phyloP scores from a whole-genome alignment of 2,329 filamentous ascomycete genomes.

The Beauveria rudraprayagi region DNA sequence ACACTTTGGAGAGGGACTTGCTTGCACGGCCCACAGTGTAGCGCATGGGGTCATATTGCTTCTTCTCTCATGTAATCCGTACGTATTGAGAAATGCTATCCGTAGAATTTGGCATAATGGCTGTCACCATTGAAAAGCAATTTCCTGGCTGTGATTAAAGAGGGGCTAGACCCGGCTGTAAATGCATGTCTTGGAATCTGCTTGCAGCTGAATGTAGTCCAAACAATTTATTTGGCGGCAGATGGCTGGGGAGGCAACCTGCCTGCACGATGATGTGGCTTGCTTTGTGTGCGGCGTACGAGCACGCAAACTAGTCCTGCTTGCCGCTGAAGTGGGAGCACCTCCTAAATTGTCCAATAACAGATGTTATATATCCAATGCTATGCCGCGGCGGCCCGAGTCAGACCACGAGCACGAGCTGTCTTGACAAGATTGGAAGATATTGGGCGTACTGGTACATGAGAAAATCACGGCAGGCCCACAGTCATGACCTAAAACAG shows the following conservation, averaged over 20 bases:
- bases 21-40: background rate
- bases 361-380: background rate
- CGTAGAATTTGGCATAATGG: too few species aligned
- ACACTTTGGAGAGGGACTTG: background rate
- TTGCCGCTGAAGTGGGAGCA: constrained; percentile 1
- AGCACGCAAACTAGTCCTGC: background rate
- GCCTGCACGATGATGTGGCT: background rate
- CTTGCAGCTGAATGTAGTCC: background rate
- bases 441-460: background rate
- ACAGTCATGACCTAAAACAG: background rate
- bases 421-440: background rate
- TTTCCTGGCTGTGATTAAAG: background rate
- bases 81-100: background rate
- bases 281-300: background rate
- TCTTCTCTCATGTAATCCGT: background rate
- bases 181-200: constrained; percentile 1
- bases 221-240: background rate
- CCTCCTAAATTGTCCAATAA: background rate
- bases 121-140: too few species aligned
- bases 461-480: background rate
- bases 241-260: background rate
- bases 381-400: background rate
- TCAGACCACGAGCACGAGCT: background rate
- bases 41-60: background rate
- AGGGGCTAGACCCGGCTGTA: background rate